These are phyloP conservation scores for Phellopilus nigrolimitatus DNA, from an alignment of 1,284 basidiomycete genomes.

Conservation along the genomic window DNA sequence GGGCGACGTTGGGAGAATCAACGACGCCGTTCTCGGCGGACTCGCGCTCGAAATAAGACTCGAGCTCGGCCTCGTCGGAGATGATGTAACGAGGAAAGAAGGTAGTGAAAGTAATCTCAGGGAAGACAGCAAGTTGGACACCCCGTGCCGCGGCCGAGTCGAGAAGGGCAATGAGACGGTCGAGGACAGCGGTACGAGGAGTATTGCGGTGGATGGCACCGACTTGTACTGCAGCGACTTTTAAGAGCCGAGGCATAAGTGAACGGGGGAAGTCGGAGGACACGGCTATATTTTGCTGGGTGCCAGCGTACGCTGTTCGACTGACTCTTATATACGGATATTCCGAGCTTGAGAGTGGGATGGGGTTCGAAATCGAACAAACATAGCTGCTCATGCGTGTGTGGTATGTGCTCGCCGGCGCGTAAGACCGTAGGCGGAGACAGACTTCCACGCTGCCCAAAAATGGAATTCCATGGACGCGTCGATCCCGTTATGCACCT, in stretches of 20 bases:
- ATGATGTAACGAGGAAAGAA: constrained; percentile 22
- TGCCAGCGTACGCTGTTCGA: too few relatives aligned
- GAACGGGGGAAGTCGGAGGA: not conserved
- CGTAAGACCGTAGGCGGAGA: too few relatives aligned
- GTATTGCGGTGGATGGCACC: constrained; percentile 17
- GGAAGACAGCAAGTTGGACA: constrained; percentile 20
- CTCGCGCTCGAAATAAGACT: constrained; percentile 18
- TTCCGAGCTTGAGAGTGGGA: too few relatives aligned
- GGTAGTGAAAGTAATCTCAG: constrained; percentile 21
- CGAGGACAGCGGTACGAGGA: constrained; percentile 10
- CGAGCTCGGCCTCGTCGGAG: constrained; percentile 16
- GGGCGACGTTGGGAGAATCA: constrained; percentile 12
- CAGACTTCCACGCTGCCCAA: too few relatives aligned
- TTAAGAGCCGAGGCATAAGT: constrained; percentile 9
- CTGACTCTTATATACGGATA: too few relatives aligned
- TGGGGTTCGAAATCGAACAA: too few relatives aligned
- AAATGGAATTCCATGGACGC: not conserved
- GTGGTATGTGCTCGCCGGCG: too few relatives aligned
- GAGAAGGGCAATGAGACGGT: constrained; percentile 17
- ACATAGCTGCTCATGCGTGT: too few relatives aligned
- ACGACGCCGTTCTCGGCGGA: constrained; percentile 12
- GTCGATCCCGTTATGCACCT: too few relatives aligned
- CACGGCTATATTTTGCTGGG: not conserved
- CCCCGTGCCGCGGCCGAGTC: constrained; percentile 14
- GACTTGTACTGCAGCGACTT: constrained; percentile 9